These are phyloP conservation scores for Eucalyptus tenuipes DNA, from an alignment of 345 rosid genomes.

Conservation along the genomic window DNA sequence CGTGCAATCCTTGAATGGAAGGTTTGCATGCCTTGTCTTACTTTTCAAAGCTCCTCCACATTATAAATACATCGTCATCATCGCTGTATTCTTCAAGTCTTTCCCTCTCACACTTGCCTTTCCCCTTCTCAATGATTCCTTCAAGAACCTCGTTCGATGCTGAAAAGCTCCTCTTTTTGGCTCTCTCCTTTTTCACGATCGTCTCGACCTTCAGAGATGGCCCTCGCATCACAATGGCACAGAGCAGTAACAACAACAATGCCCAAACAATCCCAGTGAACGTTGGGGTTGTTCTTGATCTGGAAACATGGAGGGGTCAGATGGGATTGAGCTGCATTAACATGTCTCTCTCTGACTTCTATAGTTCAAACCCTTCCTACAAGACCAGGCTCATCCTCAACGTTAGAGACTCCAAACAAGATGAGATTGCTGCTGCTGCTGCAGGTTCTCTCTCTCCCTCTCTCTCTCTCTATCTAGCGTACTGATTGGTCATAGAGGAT, in stretches of 20 bases:
- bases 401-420: not conserved
- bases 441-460: not conserved
- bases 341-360: not conserved
- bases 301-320: not conserved
- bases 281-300: not conserved
- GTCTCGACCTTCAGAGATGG: not conserved
- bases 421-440: not conserved
- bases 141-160: not conserved
- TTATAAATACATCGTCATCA: not conserved
- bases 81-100: not conserved
- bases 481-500: not conserved
- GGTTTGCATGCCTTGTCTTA: not conserved
- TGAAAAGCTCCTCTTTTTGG: not conserved
- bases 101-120: not conserved
- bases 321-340: not conserved
- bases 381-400: not conserved
- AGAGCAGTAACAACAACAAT: not conserved
- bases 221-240: not conserved
- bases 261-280: not conserved
- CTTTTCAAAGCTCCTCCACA: not conserved
- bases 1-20: not conserved
- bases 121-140: not conserved
- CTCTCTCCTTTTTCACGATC: not conserved
- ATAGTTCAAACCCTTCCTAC: not conserved
- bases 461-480: not conserved